These are phyloP conservation scores for Boletus calvinii DNA, from an alignment of 1,284 basidiomycete genomes.

Conservation along the genomic window DNA sequence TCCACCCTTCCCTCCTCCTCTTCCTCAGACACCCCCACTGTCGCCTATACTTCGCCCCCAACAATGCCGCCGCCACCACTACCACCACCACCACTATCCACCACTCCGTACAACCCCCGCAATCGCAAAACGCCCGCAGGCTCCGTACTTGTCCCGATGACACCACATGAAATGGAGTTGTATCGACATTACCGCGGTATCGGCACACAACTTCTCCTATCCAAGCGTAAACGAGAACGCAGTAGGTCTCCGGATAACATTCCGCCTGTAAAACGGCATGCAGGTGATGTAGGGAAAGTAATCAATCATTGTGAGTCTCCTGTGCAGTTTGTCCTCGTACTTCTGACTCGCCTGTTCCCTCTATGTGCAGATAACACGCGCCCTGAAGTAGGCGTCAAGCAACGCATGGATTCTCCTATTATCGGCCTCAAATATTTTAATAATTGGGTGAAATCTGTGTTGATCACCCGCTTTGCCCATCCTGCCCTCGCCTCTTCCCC, in stretches of 20 bases:
- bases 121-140: constrained; percentile 58
- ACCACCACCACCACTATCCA: constrained; percentile 29
- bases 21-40: constrained; percentile 20
- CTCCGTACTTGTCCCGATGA: constrained; percentile 64
- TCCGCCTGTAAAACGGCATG: constrained; percentile 51
- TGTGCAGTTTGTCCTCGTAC: background rate
- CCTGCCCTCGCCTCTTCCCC: constrained; percentile 50
- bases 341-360: constrained; percentile 1
- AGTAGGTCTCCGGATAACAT: constrained; percentile 41
- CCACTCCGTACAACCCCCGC: constrained; percentile 63
- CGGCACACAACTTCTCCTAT: constrained; percentile 52
- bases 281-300: constrained; percentile 66
- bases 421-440: constrained; percentile 97
- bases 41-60: constrained; percentile 25
- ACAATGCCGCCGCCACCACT: constrained; percentile 32
- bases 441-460: constrained; percentile 97
- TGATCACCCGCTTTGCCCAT: constrained; percentile 85
- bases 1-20: constrained; percentile 30
- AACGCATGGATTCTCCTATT: constrained; percentile 90
- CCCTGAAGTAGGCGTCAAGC: constrained; percentile 84
- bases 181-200: constrained; percentile 59
- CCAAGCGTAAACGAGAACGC: constrained; percentile 57
- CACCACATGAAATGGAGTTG: constrained; percentile 57
- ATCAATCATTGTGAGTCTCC: constrained; percentile 65
- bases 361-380: constrained; percentile 77